Conservation (phyloP, 176 grass and related monocot genomes). For the Stipa capillata region DNA sequence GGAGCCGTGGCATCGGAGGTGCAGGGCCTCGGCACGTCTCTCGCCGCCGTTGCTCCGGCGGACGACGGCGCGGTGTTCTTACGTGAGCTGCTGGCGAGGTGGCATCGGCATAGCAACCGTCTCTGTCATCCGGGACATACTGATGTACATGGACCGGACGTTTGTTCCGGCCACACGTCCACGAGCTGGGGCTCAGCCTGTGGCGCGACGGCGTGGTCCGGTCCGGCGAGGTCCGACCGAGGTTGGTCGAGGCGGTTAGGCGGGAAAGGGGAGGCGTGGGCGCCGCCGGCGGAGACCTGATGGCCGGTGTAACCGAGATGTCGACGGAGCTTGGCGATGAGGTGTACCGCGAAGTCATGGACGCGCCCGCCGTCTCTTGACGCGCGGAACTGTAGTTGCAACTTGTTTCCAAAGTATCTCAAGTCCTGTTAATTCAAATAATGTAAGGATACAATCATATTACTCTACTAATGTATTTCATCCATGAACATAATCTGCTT, state of each 20-base stretch:
- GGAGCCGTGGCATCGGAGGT: slow-evolving; percentile 17
- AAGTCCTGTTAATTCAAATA: too few relatives aligned
- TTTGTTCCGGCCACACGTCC: neutral
- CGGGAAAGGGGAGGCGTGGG: neutral
- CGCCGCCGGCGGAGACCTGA: neutral
- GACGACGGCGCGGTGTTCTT: neutral
- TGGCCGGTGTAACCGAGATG: neutral
- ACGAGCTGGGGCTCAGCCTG: neutral
- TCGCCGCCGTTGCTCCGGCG: too few relatives aligned
- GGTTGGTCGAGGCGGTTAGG: neutral
- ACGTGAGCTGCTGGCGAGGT: slow-evolving; percentile 16
- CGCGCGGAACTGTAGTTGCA: neutral
- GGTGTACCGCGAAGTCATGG: neutral
- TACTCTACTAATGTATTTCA: too few relatives aligned
- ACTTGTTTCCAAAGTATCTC: neutral
- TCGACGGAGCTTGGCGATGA: neutral
- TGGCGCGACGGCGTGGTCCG: slow-evolving; percentile 2
- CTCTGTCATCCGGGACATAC: neutral
- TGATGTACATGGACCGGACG: slow-evolving; percentile 19
- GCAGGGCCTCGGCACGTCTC: neutral
- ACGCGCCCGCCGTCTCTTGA: neutral
- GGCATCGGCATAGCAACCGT: slow-evolving; percentile 9
- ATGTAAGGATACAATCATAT: too few relatives aligned
- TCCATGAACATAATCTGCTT: too few relatives aligned
- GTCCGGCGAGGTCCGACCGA: neutral